A percentile compares a stretch with the other conserved stretches of the same genome.
These are phyloP conservation scores for Coemansia sp. DNA, from an alignment of 192 early-diverging fungal species.

Conservation along the genomic window DNA sequence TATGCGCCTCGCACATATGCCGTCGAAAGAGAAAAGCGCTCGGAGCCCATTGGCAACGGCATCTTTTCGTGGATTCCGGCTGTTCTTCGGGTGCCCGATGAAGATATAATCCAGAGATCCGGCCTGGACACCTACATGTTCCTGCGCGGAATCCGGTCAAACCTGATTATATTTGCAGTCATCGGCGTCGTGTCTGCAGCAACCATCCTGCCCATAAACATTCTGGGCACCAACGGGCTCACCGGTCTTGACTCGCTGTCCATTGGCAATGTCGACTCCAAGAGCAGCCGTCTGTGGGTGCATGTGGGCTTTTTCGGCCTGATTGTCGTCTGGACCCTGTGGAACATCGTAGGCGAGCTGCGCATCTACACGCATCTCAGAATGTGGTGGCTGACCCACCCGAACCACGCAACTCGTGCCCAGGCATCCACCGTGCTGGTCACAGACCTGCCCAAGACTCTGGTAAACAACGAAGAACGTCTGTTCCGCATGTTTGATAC, in stretches of 20 bases:
- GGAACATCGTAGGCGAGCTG: slow-evolving; percentile 62
- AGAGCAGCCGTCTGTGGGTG: slow-evolving; percentile 65
- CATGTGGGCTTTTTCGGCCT: slow-evolving; percentile 60
- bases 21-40: slow-evolving; percentile 57
- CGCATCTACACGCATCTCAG: slow-evolving; percentile 64
- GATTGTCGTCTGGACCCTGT: slow-evolving; percentile 33
- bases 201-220: slow-evolving; percentile 74
- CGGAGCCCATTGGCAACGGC: slow-evolving; percentile 56
- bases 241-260: slow-evolving; percentile 64
- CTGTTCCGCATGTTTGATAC: slow-evolving; percentile 59
- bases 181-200: slow-evolving; percentile 60
- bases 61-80: slow-evolving; percentile 65
- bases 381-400: slow-evolving; percentile 62
- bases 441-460: slow-evolving; percentile 66
- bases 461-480: slow-evolving; percentile 50
- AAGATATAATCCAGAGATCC: slow-evolving; percentile 57
- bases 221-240: slow-evolving; percentile 47
- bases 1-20: slow-evolving; percentile 75
- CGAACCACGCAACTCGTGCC: slow-evolving; percentile 50
- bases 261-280: slow-evolving; percentile 68
- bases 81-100: slow-evolving; percentile 58
- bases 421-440: slow-evolving; percentile 70
- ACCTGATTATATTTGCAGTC: slow-evolving; percentile 64
- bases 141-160: slow-evolving; percentile 69
- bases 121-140: slow-evolving; percentile 82